Percentiles rank a stretch among this genome's conserved stretches.
Evolutionary conservation across 1,284 basidiomycete species (phyloP).

Genomic region (Irpex lacteus): DNA sequence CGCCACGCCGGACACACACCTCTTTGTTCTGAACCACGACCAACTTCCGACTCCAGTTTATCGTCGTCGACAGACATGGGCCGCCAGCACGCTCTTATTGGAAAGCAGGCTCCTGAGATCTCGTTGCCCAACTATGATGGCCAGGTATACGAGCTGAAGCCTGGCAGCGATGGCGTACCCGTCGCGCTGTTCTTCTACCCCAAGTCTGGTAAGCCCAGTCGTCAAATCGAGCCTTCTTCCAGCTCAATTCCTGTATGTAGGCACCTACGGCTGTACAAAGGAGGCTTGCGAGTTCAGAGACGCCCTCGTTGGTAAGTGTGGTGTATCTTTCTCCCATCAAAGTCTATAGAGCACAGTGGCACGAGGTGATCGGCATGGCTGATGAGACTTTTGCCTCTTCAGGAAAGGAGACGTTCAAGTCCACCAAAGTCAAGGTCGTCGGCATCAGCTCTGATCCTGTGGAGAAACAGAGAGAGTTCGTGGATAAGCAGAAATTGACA

Average conservation of each 20-base stretch:
- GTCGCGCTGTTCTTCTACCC: slow-evolving; percentile 78
- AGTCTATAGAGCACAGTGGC: too few relatives aligned
- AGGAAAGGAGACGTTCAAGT: slow-evolving; percentile 69
- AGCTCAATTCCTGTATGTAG: slow-evolving; percentile 32
- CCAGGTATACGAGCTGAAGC: slow-evolving; percentile 45
- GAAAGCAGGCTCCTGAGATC: slow-evolving; percentile 49
- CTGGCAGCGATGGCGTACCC: slow-evolving; percentile 44
- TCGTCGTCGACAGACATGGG: slow-evolving; percentile 21
- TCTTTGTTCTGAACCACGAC: background rate
- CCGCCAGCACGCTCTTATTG: slow-evolving; percentile 41
- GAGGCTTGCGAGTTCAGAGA: slow-evolving; percentile 81
- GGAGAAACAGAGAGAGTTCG: slow-evolving; percentile 69
- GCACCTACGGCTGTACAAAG: slow-evolving; percentile 72
- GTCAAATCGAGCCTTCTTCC: background rate
- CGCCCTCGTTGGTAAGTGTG: slow-evolving; percentile 55
- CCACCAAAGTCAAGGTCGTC: slow-evolving; percentile 60
- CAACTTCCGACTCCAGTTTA: slow-evolving; percentile 14
- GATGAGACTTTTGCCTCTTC: background rate
- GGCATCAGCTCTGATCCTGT: slow-evolving; percentile 72
- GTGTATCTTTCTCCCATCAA: background rate
- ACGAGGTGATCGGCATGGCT: background rate
- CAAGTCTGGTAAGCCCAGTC: slow-evolving; percentile 45
- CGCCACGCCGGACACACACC: background rate
- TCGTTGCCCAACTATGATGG: slow-evolving; percentile 49
- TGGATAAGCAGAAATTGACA: slow-evolving; percentile 66